Percentiles rank a stretch among this genome's conserved stretches.
These are phyloP conservation scores for Hymenoscyphus fraxineus DNA, from an alignment of 2,329 filamentous ascomycete genomes.

Conservation along the genomic window DNA sequence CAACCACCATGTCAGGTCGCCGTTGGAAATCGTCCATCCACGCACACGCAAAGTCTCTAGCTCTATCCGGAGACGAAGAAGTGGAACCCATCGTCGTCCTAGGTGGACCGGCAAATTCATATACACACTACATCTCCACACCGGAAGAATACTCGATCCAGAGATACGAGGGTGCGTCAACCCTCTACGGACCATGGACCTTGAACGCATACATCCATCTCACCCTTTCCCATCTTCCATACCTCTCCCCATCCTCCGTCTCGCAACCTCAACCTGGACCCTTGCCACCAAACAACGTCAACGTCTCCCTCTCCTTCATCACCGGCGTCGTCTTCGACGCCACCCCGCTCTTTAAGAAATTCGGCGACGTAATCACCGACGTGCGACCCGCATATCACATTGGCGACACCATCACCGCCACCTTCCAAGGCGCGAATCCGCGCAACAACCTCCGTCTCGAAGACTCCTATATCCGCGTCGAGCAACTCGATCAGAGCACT, in stretches of 20 bases:
- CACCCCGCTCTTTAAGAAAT: slow-evolving; percentile 49
- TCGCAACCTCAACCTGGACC: slow-evolving; percentile 48
- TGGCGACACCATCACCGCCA: slow-evolving; percentile 60
- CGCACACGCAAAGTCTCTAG: slow-evolving; percentile 45
- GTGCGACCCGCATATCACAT: slow-evolving; percentile 46
- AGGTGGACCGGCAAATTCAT: slow-evolving; percentile 84
- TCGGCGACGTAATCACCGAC: slow-evolving; percentile 57
- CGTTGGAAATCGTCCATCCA: slow-evolving; percentile 75
- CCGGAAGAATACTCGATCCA: slow-evolving; percentile 79
- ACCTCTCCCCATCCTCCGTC: slow-evolving; percentile 52
- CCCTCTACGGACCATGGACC: slow-evolving; percentile 77
- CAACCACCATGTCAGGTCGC: slow-evolving; percentile 86
- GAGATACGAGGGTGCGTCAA: slow-evolving; percentile 89
- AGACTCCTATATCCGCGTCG: slow-evolving; percentile 72
- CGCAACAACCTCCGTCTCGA: slow-evolving; percentile 80
- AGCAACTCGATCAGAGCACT: slow-evolving; percentile 51
- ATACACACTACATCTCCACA: slow-evolving; percentile 72
- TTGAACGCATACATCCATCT: slow-evolving; percentile 84
- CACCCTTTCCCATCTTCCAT: slow-evolving; percentile 65
- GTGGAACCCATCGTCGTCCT: slow-evolving; percentile 72
- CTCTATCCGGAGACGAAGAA: slow-evolving; percentile 32
- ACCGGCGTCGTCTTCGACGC: slow-evolving; percentile 70
- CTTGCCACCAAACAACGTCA: slow-evolving; percentile 73
- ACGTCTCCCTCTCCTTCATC: slow-evolving; percentile 73
- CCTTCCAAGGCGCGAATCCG: slow-evolving; percentile 83